Conservation (phyloP, 371 early-diverging fungal genomes). For the Rhizomucor miehei region DNA sequence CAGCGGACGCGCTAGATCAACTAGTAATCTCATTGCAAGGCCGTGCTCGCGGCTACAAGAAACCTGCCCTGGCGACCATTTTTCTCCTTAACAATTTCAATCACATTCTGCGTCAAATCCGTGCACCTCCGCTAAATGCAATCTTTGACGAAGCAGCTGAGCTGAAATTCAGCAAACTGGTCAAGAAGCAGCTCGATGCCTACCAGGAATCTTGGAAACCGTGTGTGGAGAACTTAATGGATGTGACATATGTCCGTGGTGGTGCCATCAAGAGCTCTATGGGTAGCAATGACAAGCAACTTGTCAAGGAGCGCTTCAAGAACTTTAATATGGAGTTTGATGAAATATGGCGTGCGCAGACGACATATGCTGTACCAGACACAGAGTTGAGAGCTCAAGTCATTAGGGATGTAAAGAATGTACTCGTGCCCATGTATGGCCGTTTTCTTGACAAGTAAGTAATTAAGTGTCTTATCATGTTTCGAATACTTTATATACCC, state of each 20-base stretch:
- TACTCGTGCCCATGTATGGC: constrained; percentile 78
- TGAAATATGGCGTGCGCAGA: constrained; percentile 68
- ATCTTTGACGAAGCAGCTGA: constrained; percentile 55
- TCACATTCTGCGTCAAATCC: constrained; percentile 66
- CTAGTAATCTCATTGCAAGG: constrained; percentile 59
- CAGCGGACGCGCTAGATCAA: constrained; percentile 61
- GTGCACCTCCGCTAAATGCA: constrained; percentile 54
- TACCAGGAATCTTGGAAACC: constrained; percentile 78
- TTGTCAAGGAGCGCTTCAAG: constrained; percentile 83
- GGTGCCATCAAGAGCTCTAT: constrained; percentile 62
- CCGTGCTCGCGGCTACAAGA: constrained; percentile 75
- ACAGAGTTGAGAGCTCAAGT: constrained; percentile 69
- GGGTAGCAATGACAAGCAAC: constrained; percentile 64
- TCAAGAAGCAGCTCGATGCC: constrained; percentile 56
- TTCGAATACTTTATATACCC: constrained; percentile 9
- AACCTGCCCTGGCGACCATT: constrained; percentile 65
- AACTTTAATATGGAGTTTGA: constrained; percentile 86
- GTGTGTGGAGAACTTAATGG: constrained; percentile 70
- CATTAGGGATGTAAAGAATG: constrained; percentile 69
- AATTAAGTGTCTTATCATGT: not conserved
- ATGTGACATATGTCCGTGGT: constrained; percentile 69
- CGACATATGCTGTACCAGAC: constrained; percentile 81
- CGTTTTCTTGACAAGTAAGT: constrained; percentile 69
- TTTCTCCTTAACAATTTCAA: constrained; percentile 85
- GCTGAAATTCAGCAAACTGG: constrained; percentile 57